Evolutionary conservation across 2,329 filamentous ascomycete species (phyloP).

Genomic region (Cryoendolithus antarcticus): DNA sequence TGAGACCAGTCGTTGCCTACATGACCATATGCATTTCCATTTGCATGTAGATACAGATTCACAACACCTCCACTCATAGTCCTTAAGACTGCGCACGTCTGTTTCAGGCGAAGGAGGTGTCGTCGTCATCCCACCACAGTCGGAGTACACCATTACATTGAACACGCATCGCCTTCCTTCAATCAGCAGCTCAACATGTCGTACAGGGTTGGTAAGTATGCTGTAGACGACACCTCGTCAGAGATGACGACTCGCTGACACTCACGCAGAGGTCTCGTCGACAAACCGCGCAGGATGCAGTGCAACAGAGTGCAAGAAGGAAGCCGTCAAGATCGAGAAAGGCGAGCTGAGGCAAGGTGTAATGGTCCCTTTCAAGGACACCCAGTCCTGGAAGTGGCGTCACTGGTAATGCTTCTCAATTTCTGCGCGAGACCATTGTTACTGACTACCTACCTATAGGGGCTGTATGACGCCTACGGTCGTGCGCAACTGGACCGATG

Average conservation of each 20-base stretch:
- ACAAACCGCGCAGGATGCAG: constrained; percentile 64
- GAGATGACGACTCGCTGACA: constrained; percentile 1
- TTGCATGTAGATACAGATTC: too few relatives aligned
- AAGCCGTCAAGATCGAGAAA: constrained; percentile 59
- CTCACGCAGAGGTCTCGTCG: constrained; percentile 50
- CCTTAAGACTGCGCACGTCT: too few relatives aligned
- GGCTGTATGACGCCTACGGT: constrained; percentile 75
- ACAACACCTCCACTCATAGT: too few relatives aligned
- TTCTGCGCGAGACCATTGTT: background rate
- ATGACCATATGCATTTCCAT: too few relatives aligned
- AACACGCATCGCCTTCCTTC: too few relatives aligned
- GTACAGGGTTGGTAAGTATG: constrained; percentile 16
- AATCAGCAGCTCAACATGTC: constrained; percentile 9
- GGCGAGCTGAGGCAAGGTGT: constrained; percentile 66
- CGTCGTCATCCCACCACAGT: too few relatives aligned
- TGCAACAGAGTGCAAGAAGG: constrained; percentile 60
- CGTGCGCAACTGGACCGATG: constrained; percentile 51
- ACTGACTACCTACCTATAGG: constrained; percentile 38
- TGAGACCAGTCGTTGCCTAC: too few relatives aligned
- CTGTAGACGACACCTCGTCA: too few relatives aligned
- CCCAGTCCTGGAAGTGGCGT: constrained; percentile 62
- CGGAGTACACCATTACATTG: too few relatives aligned
- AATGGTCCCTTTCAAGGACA: constrained; percentile 51
- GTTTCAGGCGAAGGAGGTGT: too few relatives aligned
- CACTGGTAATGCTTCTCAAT: constrained; percentile 58